Evolutionary conservation across 192 early-diverging fungal species (phyloP), one percentile per base, ranked within the genome.

Genomic region (Entomortierella chlamydospora): DNA sequence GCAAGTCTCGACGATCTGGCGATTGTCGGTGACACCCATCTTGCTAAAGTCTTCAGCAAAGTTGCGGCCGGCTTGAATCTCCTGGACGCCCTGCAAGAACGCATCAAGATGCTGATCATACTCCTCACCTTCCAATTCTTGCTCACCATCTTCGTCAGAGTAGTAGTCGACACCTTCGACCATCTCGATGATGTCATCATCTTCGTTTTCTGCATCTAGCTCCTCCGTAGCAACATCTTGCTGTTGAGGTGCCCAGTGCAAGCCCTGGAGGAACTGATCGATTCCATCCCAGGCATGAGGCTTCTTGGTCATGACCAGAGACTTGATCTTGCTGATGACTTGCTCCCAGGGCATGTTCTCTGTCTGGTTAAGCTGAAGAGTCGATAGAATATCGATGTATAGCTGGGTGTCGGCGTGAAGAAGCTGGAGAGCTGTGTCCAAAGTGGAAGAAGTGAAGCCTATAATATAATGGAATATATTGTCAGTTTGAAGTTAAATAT

Each of bases 311-410:
- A 58, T 8, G 10, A 76, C 55, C 20, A 72, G 52, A 9, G 49
- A 23, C 53, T 78, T 66, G 58, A 84, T 81, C 54, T 69, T 71
- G 28, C 23, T 42, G 4, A 81, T 63, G 25, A 84, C 73, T 7
- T 70, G 34, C 10, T 84, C 61, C 83, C 83, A 84, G 0, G 83
- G 70, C 50, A 84, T 56, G 63, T 84, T 84, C 61, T 81, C 68
- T 8, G 65, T 68, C 64, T 84, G 71, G 47, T 81, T 84, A 43
- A 81, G 64, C 59, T 81, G 79, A 51, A 84, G 69, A 13, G 79
- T 81, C 4, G 73, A 71, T 42, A 84, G 66, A 39, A 84, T 72
- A 4, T 81, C 65, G 66, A 84, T 78, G 15, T 84, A 84, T 10
- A 84, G 69, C 41, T 79, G 76, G 0, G 70, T 68, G 56, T 84